A percentile compares a stretch with the other conserved stretches of the same genome.
These are phyloP conservation scores for Drechslerella coelobrocha DNA, from an alignment of 2,329 filamentous ascomycete genomes.

Conservation along the genomic window DNA sequence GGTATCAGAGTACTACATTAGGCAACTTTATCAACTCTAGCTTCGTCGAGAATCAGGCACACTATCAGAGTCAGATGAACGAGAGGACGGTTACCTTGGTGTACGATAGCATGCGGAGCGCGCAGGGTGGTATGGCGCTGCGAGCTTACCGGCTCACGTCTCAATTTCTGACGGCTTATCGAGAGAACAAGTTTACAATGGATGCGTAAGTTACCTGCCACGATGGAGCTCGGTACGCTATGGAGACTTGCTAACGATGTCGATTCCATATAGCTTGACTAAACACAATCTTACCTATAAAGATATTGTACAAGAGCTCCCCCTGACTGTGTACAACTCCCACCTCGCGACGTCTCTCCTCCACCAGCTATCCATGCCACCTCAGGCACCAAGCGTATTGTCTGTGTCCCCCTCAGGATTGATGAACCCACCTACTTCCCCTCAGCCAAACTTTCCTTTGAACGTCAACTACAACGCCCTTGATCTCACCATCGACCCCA, in stretches of 20 bases:
- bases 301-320: conserved; percentile 90
- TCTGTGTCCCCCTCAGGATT: conserved; percentile 45
- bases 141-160: conserved; percentile 89
- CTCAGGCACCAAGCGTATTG: conserved; percentile 71
- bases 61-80: conserved; percentile 92
- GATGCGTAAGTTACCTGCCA: conserved; percentile 61
- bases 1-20: conserved; percentile 99
- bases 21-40: conserved; percentile 95
- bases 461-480: conserved; percentile 88
- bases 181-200: conserved; percentile 96
- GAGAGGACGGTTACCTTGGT: conserved; percentile 86
- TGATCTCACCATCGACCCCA: conserved; percentile 92
- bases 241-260: conserved; percentile 53
- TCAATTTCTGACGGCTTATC: conserved; percentile 86
- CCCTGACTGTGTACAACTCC: conserved; percentile 91
- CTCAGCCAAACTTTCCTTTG: conserved; percentile 68
- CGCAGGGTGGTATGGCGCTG: conserved; percentile 86
- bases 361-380: conserved; percentile 84
- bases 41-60: conserved; percentile 97
- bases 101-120: conserved; percentile 93
- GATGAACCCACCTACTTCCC: conserved; percentile 57
- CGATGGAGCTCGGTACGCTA: conserved; percentile 65
- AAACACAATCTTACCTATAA: conserved; percentile 93
- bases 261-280: conserved; percentile 71
- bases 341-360: conserved; percentile 95